phyloP scores from a whole-genome alignment of 352 stramenopile species.

The Pythium periplocum region DNA sequence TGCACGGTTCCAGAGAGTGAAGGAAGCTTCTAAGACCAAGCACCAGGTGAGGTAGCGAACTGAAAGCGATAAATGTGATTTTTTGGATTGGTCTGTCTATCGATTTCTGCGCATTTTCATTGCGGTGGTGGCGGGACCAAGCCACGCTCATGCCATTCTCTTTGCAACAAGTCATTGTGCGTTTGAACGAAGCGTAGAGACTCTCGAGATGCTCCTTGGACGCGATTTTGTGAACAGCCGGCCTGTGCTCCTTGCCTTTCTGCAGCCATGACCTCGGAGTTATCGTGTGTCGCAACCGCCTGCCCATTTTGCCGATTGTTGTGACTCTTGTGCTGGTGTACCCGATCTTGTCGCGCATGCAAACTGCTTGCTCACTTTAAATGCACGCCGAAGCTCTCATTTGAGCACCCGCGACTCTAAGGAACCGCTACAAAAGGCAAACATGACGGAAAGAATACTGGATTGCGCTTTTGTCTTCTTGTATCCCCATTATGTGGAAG shows the following conservation, averaged over 20 bases:
- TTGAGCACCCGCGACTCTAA: too few relatives aligned
- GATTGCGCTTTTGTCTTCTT: too few relatives aligned
- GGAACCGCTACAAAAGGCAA: too few relatives aligned
- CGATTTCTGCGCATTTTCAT: background rate
- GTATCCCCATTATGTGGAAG: too few relatives aligned
- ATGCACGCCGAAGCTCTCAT: too few relatives aligned
- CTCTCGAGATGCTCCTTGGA: slow-evolving; percentile 20
- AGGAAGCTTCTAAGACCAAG: background rate
- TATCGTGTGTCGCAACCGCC: too few relatives aligned
- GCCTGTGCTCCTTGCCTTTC: slow-evolving; percentile 15
- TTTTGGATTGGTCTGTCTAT: too few relatives aligned
- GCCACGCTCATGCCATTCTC: background rate
- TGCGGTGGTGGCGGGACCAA: slow-evolving; percentile 8
- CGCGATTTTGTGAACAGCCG: slow-evolving; percentile 6
- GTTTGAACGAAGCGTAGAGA: slow-evolving; percentile 12
- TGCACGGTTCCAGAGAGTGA: background rate
- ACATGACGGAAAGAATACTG: too few relatives aligned
- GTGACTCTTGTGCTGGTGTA: too few relatives aligned
- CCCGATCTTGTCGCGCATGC: too few relatives aligned
- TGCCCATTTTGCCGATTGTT: too few relatives aligned
- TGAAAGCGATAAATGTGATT: background rate
- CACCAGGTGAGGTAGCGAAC: slow-evolving; percentile 3
- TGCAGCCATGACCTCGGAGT: slow-evolving; percentile 19
- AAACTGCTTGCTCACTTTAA: too few relatives aligned
- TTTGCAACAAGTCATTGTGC: slow-evolving; percentile 13